Percentiles rank a stretch among this genome's conserved stretches.
phyloP scores from a whole-genome alignment of 768 basidiomycete genomes.

The Podaxis pistillaris region DNA sequence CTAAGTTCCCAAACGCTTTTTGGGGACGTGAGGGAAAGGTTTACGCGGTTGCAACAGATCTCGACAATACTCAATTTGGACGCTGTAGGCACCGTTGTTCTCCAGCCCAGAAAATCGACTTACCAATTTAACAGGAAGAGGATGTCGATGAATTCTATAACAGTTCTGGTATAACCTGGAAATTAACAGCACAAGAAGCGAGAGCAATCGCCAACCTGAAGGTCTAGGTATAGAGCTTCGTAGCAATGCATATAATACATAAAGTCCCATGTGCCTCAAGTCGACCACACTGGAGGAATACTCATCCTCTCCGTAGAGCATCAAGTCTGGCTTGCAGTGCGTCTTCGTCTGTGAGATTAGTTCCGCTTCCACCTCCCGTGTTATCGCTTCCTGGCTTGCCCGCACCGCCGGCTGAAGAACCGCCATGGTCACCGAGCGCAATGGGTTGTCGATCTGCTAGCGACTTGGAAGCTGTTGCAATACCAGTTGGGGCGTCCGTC shows the following conservation, averaged over 20 bases:
- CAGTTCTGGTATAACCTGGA: slow-evolving; percentile 90
- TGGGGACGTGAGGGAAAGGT: slow-evolving; percentile 91
- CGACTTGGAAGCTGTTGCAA: slow-evolving; percentile 58
- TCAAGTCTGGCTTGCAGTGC: slow-evolving; percentile 92
- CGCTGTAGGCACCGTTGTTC: slow-evolving; percentile 41
- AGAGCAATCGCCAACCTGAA: slow-evolving; percentile 64
- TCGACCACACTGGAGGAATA: background rate
- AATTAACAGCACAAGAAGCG: slow-evolving; percentile 75
- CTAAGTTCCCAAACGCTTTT: slow-evolving; percentile 87
- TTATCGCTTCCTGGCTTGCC: slow-evolving; percentile 35
- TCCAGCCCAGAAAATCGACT: background rate
- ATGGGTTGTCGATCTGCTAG: slow-evolving; percentile 74
- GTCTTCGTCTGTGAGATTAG: slow-evolving; percentile 74
- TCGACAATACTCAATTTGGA: slow-evolving; percentile 90
- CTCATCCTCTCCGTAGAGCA: slow-evolving; percentile 72
- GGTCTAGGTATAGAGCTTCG: slow-evolving; percentile 25
- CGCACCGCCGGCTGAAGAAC: slow-evolving; percentile 27
- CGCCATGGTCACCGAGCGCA: slow-evolving; percentile 73
- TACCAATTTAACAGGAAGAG: slow-evolving; percentile 63
- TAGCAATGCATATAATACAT: slow-evolving; percentile 9
- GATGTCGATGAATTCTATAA: slow-evolving; percentile 95
- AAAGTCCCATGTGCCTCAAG: background rate
- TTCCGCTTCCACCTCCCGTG: slow-evolving; percentile 39
- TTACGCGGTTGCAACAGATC: slow-evolving; percentile 88
- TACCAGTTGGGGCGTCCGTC: slow-evolving; percentile 76